Percentiles rank a stretch among this genome's conserved stretches.
These are phyloP conservation scores for Colletotrichum sp. DNA, from an alignment of 2,329 filamentous ascomycete genomes.

Conservation along the genomic window DNA sequence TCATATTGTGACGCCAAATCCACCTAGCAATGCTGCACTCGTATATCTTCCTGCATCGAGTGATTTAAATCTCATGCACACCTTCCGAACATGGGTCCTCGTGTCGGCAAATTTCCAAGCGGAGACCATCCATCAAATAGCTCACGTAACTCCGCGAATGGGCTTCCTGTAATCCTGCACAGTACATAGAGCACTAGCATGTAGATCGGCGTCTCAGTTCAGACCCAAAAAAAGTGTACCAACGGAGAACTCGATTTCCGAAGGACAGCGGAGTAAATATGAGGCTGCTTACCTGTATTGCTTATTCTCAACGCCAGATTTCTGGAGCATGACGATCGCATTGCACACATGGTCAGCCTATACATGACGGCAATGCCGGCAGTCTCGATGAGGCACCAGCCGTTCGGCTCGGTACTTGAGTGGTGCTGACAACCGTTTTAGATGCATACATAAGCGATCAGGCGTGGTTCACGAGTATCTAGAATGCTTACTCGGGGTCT, in stretches of 20 bases:
- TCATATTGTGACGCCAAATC: background rate
- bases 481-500: background rate
- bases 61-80: background rate
- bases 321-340: background rate
- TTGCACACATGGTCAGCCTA: background rate
- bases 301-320: background rate
- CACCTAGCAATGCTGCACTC: background rate
- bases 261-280: background rate
- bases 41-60: background rate
- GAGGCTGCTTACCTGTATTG: background rate
- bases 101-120: slow-evolving; percentile 24
- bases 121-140: slow-evolving; percentile 24
- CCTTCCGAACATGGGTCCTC: background rate
- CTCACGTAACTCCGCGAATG: slow-evolving; percentile 26
- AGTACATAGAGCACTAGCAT: background rate
- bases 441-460: background rate
- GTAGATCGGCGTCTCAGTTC: slow-evolving; percentile 14
- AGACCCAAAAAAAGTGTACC: slow-evolving; percentile 16
- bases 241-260: background rate
- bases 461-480: background rate
- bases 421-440: background rate
- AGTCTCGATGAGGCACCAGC: background rate
- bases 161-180: slow-evolving; percentile 24
- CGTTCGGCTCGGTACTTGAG: background rate
- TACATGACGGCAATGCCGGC: background rate